phyloP scores from a whole-genome alignment of 371 early-diverging fungal species.

The Actinomortierella wolfii region DNA sequence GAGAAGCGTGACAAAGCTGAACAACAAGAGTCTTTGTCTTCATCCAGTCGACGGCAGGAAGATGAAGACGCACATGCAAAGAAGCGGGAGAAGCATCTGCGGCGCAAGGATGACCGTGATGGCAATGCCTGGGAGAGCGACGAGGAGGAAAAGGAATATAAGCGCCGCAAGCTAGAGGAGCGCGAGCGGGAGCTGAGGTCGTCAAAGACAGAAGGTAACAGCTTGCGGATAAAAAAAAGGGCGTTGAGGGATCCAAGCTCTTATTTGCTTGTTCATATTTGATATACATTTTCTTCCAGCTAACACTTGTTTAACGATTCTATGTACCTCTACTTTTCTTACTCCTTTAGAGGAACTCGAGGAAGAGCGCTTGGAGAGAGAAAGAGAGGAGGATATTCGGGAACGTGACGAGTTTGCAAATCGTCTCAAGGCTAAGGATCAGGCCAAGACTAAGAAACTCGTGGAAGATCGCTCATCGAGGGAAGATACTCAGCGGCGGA shows the following conservation, averaged over 20 bases:
- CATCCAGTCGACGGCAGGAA: constrained; percentile 3
- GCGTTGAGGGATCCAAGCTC: background rate
- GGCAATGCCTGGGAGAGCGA: constrained; percentile 61
- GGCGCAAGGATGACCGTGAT: constrained; percentile 57
- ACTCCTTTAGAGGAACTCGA: constrained; percentile 23
- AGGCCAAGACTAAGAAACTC: constrained; percentile 78
- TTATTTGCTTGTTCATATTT: background rate
- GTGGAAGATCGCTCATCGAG: constrained; percentile 84
- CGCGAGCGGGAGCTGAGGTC: constrained; percentile 45
- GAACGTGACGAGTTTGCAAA: constrained; percentile 93
- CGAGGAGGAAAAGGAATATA: constrained; percentile 64
- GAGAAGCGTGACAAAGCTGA: constrained; percentile 25
- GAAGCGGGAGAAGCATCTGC: background rate
- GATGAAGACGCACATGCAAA: constrained; percentile 13
- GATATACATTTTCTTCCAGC: constrained; percentile 4
- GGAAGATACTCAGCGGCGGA: constrained; percentile 75
- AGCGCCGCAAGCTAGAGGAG: constrained; percentile 50
- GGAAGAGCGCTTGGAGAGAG: constrained; percentile 50
- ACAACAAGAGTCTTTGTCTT: constrained; percentile 15
- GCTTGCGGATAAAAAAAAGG: background rate
- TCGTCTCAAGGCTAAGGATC: constrained; percentile 82
- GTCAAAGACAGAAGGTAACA: constrained; percentile 40
- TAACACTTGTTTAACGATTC: background rate
- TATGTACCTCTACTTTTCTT: background rate
- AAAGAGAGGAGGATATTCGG: constrained; percentile 65